These are phyloP conservation scores for Coccomyxa subellipsoidea DNA, from an alignment of 163 green algal species.

Conservation along the genomic window DNA sequence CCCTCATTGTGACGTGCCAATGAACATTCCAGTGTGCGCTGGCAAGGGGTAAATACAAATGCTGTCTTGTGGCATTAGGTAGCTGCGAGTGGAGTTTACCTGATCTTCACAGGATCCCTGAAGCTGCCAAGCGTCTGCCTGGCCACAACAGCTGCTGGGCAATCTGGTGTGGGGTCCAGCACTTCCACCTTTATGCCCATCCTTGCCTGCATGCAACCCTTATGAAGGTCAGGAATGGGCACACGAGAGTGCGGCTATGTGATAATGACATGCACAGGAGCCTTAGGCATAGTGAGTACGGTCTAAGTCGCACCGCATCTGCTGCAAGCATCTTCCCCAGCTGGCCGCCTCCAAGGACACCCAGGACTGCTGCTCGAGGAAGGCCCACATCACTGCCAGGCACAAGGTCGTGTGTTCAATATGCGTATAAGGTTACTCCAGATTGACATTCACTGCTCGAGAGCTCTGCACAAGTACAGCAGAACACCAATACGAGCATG, in stretches of 20 bases:
- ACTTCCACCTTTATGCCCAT: conserved; percentile 86
- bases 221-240: background rate
- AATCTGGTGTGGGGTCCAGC: conserved; percentile 81
- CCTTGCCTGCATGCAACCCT: conserved; percentile 53
- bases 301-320: conserved; percentile 66
- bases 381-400: conserved; percentile 36
- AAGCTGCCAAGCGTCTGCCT: conserved; percentile 83
- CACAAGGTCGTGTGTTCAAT: background rate
- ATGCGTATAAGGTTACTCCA: background rate
- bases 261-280: background rate
- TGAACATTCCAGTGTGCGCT: too few relatives aligned
- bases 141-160: conserved; percentile 77
- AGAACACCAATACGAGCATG: too few relatives aligned
- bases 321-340: conserved; percentile 95
- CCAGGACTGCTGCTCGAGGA: conserved; percentile 59
- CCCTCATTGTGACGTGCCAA: too few relatives aligned
- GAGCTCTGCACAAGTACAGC: too few relatives aligned
- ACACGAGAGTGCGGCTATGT: background rate
- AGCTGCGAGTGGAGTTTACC: too few relatives aligned
- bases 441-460: too few relatives aligned
- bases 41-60: too few relatives aligned
- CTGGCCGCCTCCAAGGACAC: conserved; percentile 94
- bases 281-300: too few relatives aligned
- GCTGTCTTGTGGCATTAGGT: too few relatives aligned
- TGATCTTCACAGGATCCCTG: conserved; percentile 65